Evolutionary conservation across 805 yeast species (phyloP), one percentile per base, ranked within the genome.

Genomic region (Wickerhamiella musiphila): DNA sequence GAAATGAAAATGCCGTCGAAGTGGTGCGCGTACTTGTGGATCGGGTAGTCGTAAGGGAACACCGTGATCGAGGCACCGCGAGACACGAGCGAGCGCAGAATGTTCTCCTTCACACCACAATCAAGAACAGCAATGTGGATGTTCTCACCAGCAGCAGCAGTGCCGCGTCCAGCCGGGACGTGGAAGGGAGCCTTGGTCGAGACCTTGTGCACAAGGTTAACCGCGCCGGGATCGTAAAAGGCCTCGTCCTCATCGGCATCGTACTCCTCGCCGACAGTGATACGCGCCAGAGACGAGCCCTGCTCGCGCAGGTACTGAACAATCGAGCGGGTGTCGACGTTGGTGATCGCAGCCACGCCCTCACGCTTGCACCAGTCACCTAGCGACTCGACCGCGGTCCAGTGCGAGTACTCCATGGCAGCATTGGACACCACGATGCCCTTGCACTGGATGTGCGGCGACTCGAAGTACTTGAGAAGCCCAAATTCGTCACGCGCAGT

Each of bases 101-200:
- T 90, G 61, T 90, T 90, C 60, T 90, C 96, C 64, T 90, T 90
- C 43, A 90, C 95, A 53, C 99, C 99, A 58, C 99, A 90, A 57
- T 90, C 99, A 36, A 90, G 65, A 23, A 90, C 83, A 10, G 95
- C 94, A 46, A 90, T 73, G 52, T 86, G 94, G 47, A 70, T 68
- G 38, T 63, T 61, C 45, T 68, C 66, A 44, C 63, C 59, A 23
- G 44, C 40, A 29, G 65, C 60, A 29, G 62, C 56, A 14, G 38
- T 29, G 15, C 70, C 68, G n/a, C n/a, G n/a, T n/a, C n/a, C n/a
- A 24, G 86, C 70, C 16, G 78, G 61, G 29, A 90, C 67, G 47
- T 81, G 90, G 73, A 81, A 90, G 26, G 96, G 96, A 31, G 83
- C 78, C 60, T 83, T 84, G 34, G 98, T 90, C 36, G 94, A 73